These are phyloP conservation scores for Coccomyxa subellipsoidea DNA, from an alignment of 163 green algal species.

Conservation along the genomic window DNA sequence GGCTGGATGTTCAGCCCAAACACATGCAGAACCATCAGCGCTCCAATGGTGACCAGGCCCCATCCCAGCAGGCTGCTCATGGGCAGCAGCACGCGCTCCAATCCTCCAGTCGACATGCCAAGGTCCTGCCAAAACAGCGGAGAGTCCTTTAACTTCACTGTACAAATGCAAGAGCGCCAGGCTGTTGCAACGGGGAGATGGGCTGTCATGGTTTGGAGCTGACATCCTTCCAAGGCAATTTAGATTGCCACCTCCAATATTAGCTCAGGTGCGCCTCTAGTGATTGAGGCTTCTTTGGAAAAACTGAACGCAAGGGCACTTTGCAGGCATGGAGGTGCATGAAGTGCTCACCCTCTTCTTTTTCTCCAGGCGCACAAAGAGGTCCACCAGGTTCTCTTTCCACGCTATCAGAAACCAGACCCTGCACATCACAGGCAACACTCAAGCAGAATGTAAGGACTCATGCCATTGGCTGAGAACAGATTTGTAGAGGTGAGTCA, in stretches of 20 bases:
- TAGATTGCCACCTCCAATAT: not conserved
- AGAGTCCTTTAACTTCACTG: not conserved
- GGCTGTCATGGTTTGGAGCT: no score
- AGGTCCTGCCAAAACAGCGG: conserved; percentile 11
- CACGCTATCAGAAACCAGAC: conserved; percentile 28
- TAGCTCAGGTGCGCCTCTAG: not conserved
- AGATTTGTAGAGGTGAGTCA: not conserved
- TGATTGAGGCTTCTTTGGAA: no score
- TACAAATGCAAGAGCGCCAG: not conserved
- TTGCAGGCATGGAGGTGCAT: not conserved
- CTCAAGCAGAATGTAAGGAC: not conserved
- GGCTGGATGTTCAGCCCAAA: conserved; percentile 48
- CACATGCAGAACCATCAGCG: conserved; percentile 27
- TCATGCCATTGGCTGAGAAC: not conserved
- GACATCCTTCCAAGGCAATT: no score
- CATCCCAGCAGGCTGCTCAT: conserved; percentile 27
- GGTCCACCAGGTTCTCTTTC: conserved; percentile 29
- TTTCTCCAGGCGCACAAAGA: conserved; percentile 21
- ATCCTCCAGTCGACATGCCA: not conserved
- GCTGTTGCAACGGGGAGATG: no score
- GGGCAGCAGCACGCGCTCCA: conserved; percentile 33
- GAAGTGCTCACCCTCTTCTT: conserved; percentile 9
- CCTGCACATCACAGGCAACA: conserved; percentile 11
- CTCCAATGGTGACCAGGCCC: conserved; percentile 23
- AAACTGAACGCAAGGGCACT: no score